Evolutionary conservation across 1,139 yeast species (phyloP), one percentile per base, ranked within the genome.

Genomic region (Hanseniaspora sp.): DNA sequence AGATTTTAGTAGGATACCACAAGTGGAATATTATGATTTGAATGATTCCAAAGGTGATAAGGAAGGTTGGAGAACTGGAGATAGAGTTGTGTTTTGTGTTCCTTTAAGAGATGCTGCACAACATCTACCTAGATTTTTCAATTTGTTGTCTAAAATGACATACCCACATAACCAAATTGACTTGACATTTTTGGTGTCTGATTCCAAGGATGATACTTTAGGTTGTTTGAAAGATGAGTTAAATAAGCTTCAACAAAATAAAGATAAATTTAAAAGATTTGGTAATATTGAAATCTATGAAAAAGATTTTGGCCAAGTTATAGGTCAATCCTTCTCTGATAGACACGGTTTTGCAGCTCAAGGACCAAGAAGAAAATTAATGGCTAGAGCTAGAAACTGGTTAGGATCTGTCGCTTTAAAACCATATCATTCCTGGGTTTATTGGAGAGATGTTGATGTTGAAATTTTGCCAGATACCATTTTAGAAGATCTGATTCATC

Each of bases 301-400:
- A 64, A 82, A 82, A 63, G 85, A 82, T 65, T 82, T 82, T 61
- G 86, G 86, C 48, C 86, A 80, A 62, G 75, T 75, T 30, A 77
- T 82, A 58, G 86, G 87, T 43, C 87, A 82, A 65, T 72, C 77
- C 11, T 75, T 75, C 58, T 70, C 75, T 53, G 87, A 82, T 62
- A 73, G 87, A 60, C 87, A 82, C 64, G 86, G 86, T 7, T 80
- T 82, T 63, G 83, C 76, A 34, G 86, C 85, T 2, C 87, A 82
- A 65, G 87, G 86, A 1, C 85, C 85, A 43, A 72, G 87, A 61
- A 71, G 87, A 63, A 82, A 82, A 64, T 69, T 81, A 56, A 82
- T 82, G 87, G 87, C 83, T 8, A 74, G 82, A 55, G 86, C 87
- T 5, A 73, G 87, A 62, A 82, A 82, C 64, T 82, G 87, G 87